Conservation (phyloP, 2,329 filamentous ascomycete species). For the Raffaelea albimanens region DNA sequence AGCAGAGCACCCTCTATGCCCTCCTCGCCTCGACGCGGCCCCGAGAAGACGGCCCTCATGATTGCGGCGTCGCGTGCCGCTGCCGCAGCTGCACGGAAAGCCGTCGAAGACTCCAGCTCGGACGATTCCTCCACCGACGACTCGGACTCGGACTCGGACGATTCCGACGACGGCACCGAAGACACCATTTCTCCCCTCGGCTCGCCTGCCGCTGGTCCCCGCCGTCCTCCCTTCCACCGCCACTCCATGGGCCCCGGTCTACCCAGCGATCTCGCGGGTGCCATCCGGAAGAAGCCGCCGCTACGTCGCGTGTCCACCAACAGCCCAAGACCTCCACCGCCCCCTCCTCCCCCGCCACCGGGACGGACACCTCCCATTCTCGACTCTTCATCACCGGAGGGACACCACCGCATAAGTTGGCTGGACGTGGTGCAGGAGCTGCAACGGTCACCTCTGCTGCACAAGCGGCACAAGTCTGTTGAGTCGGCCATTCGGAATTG, state of each 20-base stretch:
- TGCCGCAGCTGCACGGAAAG: constrained; percentile 1
- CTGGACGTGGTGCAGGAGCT: constrained; percentile 54
- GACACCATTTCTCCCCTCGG: background rate
- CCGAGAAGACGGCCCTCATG: constrained; percentile 19
- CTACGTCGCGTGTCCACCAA: constrained; percentile 45
- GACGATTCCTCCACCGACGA: background rate
- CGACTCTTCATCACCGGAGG: constrained; percentile 29
- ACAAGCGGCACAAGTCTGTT: constrained; percentile 53
- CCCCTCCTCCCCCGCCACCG: background rate
- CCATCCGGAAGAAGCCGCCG: constrained; percentile 35
- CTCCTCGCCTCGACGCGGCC: constrained; percentile 14
- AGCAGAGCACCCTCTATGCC: too few relatives aligned
- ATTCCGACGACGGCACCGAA: background rate
- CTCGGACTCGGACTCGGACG: background rate
- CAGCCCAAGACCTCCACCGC: constrained; percentile 19
- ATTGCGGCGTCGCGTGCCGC: constrained; percentile 2
- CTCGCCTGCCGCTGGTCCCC: background rate
- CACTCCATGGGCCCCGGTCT: constrained; percentile 19
- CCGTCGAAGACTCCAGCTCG: background rate
- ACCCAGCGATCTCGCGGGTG: constrained; percentile 32
- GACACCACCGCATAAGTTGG: constrained; percentile 46
- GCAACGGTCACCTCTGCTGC: constrained; percentile 50
- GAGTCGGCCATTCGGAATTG: constrained; percentile 39
- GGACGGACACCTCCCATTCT: constrained; percentile 19
- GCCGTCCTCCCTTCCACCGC: background rate